Conservation (phyloP, 495 filamentous ascomycete species). For the Aspergillus homomorphus region DNA sequence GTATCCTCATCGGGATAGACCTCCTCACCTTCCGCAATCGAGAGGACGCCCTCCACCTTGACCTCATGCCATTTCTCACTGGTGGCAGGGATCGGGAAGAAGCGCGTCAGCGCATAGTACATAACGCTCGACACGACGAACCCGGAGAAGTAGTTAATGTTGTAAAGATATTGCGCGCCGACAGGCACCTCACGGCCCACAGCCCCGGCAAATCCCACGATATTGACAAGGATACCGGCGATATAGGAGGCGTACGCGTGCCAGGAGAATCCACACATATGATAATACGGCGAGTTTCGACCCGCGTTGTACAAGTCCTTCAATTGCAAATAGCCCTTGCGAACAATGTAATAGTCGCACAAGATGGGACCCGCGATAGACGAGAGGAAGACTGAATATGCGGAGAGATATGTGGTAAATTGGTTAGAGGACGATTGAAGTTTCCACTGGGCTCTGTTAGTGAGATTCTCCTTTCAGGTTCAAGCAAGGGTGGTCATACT, state of each 20-base stretch:
- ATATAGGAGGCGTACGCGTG: slow-evolving; percentile 83
- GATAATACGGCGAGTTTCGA: slow-evolving; percentile 68
- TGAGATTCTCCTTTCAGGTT: background rate
- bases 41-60: slow-evolving; percentile 53
- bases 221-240: slow-evolving; percentile 83
- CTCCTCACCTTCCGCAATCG: slow-evolving; percentile 41
- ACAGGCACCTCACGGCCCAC: slow-evolving; percentile 69
- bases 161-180: slow-evolving; percentile 84
- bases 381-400: slow-evolving; percentile 93
- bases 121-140: slow-evolving; percentile 64
- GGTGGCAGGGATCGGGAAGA: slow-evolving; percentile 70
- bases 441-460: slow-evolving; percentile 55
- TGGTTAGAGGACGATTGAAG: slow-evolving; percentile 74
- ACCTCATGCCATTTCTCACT: slow-evolving; percentile 82
- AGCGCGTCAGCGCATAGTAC: slow-evolving; percentile 68
- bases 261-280: slow-evolving; percentile 71
- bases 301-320: slow-evolving; percentile 75
- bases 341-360: slow-evolving; percentile 86
- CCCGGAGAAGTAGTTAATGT: slow-evolving; percentile 84
- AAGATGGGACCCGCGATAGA: slow-evolving; percentile 90
- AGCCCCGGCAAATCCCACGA: slow-evolving; percentile 86
- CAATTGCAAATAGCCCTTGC: slow-evolving; percentile 76
- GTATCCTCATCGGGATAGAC: slow-evolving; percentile 19
- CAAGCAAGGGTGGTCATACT: slow-evolving; percentile 26
- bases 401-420: slow-evolving; percentile 92